These are phyloP conservation scores for Alternaria hordeiaustralica DNA, from an alignment of 2,329 filamentous ascomycete species.

Conservation along the genomic window DNA sequence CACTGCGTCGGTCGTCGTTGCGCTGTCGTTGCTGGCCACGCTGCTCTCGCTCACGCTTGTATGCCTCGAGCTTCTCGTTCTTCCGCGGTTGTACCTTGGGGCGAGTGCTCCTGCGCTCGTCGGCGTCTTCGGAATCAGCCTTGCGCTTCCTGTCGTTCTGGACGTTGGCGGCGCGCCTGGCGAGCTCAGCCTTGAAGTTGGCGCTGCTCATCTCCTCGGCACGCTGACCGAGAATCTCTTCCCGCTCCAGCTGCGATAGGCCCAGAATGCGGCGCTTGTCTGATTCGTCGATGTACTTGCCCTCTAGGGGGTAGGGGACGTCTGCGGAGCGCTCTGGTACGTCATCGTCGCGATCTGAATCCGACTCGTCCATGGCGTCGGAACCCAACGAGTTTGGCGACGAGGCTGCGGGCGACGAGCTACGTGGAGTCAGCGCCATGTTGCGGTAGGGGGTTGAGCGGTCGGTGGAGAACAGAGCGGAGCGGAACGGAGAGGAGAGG, in stretches of 20 bases:
- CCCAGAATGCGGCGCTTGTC: constrained; percentile 71
- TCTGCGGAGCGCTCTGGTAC: constrained; percentile 63
- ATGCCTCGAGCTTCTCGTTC: constrained; percentile 77
- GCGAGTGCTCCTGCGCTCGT: constrained; percentile 74
- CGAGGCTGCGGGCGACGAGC: constrained; percentile 69
- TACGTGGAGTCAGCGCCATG: constrained; percentile 51
- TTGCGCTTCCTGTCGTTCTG: constrained; percentile 74
- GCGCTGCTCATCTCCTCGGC: constrained; percentile 81
- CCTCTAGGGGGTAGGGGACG: constrained; percentile 82
- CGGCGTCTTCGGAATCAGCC: constrained; percentile 76
- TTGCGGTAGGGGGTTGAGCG: constrained; percentile 11
- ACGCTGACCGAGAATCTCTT: constrained; percentile 87
- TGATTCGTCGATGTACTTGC: constrained; percentile 70
- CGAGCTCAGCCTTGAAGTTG: constrained; percentile 81
- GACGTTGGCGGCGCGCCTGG: constrained; percentile 72
- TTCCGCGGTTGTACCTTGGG: constrained; percentile 61
- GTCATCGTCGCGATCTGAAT: constrained; percentile 56
- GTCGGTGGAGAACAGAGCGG: constrained; percentile 18
- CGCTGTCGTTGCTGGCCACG: constrained; percentile 63
- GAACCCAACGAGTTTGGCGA: constrained; percentile 78
- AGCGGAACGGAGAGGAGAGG: constrained; percentile 6
- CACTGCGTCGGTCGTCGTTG: constrained; percentile 56
- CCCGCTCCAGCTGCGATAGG: constrained; percentile 88
- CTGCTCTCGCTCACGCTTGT: constrained; percentile 61
- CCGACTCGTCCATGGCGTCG: constrained; percentile 85